Conservation (phyloP, 1,139 yeast genomes). For the Taphrina wiesneri region DNA sequence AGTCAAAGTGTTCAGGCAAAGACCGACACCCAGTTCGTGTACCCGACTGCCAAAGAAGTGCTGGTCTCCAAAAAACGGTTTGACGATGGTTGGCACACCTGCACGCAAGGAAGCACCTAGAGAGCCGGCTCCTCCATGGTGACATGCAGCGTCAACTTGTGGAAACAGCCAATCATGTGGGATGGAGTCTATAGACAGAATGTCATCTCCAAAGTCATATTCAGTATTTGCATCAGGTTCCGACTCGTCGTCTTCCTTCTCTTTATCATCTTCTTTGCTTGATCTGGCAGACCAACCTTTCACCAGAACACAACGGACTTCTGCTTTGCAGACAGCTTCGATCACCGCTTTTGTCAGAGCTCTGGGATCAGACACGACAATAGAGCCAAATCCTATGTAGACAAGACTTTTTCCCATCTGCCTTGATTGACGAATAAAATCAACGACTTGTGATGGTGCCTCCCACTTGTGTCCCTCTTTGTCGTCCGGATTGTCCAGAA, state of each 20-base stretch:
- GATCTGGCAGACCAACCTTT: conserved; percentile 94
- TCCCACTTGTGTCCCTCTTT: conserved; percentile 53
- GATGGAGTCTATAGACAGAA: conserved; percentile 67
- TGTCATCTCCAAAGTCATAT: conserved; percentile 63
- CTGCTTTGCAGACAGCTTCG: conserved; percentile 75
- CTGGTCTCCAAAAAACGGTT: conserved; percentile 96
- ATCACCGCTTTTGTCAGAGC: conserved; percentile 75
- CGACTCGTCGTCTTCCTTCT: not conserved
- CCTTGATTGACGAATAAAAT: conserved; percentile 66
- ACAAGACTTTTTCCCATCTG: conserved; percentile 67
- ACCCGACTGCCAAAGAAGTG: conserved; percentile 84
- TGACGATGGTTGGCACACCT: conserved; percentile 84
- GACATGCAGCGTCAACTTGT: conserved; percentile 87
- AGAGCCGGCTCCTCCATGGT: conserved; percentile 97
- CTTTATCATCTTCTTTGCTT: conserved; percentile 37
- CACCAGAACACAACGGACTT: conserved; percentile 79
- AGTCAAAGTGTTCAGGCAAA: conserved; percentile 67
- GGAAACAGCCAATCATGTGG: conserved; percentile 97
- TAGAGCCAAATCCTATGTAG: conserved; percentile 93
- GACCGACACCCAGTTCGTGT: conserved; percentile 88
- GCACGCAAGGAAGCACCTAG: conserved; percentile 88
- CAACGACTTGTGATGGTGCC: conserved; percentile 62
- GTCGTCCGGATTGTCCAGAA: conserved; percentile 59
- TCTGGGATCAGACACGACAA: conserved; percentile 80
- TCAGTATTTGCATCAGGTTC: conserved; percentile 44